These are phyloP conservation scores for Trypanosoma cruzi DNA, from an alignment of 208 protist genomes.

Conservation along the genomic window DNA sequence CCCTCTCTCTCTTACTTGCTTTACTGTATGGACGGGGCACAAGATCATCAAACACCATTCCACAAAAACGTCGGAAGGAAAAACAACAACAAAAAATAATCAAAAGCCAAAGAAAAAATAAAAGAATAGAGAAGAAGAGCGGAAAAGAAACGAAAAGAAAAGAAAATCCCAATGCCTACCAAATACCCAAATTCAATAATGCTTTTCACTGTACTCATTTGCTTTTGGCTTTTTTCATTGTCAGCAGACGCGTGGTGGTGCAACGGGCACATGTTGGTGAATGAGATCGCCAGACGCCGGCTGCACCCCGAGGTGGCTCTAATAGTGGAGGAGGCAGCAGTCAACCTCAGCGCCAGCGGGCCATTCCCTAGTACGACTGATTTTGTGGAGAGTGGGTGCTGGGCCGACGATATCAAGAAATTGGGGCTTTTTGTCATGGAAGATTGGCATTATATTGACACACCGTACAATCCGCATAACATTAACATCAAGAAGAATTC, in stretches of 20 bases:
- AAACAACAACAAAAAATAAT: slow-evolving; percentile 35
- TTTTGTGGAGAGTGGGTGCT: slow-evolving; percentile 78
- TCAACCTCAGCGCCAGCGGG: slow-evolving; percentile 44
- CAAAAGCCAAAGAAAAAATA: too few species aligned
- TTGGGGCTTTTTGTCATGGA: slow-evolving; percentile 64
- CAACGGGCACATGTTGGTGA: slow-evolving; percentile 85
- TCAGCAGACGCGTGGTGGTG: slow-evolving; percentile 62
- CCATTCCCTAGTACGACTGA: slow-evolving; percentile 61
- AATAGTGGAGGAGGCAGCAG: slow-evolving; percentile 36
- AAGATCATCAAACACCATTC: background rate
- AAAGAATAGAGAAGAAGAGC: too few species aligned
- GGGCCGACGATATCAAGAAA: slow-evolving; percentile 78
- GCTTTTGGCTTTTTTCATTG: slow-evolving; percentile 21
- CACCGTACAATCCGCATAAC: slow-evolving; percentile 61
- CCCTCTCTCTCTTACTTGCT: background rate
- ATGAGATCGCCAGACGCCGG: slow-evolving; percentile 71
- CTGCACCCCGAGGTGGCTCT: slow-evolving; percentile 33
- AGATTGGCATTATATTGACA: slow-evolving; percentile 79
- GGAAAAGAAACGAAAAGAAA: too few species aligned
- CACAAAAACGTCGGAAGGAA: background rate
- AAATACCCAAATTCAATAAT: background rate
- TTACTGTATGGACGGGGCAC: background rate
- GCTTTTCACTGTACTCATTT: slow-evolving; percentile 17
- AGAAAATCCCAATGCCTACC: too few species aligned
- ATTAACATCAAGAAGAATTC: slow-evolving; percentile 32